These are phyloP conservation scores for Styphnolobium japonicum DNA, from an alignment of 306 rosid species.

Conservation along the genomic window DNA sequence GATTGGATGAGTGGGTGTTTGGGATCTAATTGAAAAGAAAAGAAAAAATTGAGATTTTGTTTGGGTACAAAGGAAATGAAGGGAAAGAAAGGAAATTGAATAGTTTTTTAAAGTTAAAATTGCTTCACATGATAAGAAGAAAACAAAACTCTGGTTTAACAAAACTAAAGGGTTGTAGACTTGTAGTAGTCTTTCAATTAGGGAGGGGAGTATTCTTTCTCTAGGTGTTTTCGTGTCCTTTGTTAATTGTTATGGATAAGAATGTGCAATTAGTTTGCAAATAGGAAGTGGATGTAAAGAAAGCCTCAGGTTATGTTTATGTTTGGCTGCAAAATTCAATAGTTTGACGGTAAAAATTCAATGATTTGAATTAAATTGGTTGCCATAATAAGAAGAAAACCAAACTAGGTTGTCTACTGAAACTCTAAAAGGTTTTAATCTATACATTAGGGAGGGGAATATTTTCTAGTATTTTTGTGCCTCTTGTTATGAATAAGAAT, in stretches of 20 bases:
- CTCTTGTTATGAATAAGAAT: neutral
- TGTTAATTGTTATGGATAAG: neutral
- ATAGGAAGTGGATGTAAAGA: neutral
- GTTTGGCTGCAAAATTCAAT: too few relatives aligned
- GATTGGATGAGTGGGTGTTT: neutral
- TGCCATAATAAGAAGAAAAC: neutral
- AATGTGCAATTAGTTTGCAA: neutral
- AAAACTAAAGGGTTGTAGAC: too few relatives aligned
- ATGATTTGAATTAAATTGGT: neutral
- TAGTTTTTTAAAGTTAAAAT: neutral
- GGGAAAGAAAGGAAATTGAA: neutral
- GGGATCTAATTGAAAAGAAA: too few relatives aligned
- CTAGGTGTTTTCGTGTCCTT: too few relatives aligned
- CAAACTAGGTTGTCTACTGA: neutral
- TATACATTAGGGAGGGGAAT: too few relatives aligned
- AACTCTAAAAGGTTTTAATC: neutral
- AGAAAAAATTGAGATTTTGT: too few relatives aligned
- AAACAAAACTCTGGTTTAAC: too few relatives aligned
- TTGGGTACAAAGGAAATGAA: too few relatives aligned
- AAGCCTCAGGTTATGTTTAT: neutral
- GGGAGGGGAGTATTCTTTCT: neutral
- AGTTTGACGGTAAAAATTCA: neutral
- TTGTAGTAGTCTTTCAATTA: too few relatives aligned
- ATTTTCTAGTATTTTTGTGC: too few relatives aligned
- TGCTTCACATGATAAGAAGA: neutral